These are phyloP conservation scores for Saturnispora dispora DNA, from an alignment of 805 yeast genomes.

Conservation along the genomic window DNA sequence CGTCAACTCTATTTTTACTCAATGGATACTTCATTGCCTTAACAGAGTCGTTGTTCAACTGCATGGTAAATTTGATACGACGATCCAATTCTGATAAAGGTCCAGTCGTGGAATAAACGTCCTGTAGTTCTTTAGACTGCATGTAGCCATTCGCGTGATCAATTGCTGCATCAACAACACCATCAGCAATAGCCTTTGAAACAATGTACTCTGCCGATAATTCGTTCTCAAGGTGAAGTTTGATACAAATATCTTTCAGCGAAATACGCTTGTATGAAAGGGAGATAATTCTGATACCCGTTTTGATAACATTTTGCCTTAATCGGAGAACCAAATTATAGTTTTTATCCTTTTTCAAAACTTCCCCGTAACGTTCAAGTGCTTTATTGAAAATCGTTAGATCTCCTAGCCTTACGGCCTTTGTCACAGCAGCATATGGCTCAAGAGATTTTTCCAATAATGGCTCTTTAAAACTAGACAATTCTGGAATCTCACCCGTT, in stretches of 20 bases:
- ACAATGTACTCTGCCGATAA: conserved; percentile 95
- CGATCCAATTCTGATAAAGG: conserved; percentile 88
- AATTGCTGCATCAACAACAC: conserved; percentile 90
- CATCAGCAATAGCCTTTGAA: conserved; percentile 93
- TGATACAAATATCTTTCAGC: conserved; percentile 86
- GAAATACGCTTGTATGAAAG: conserved; percentile 86
- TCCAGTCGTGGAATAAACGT: conserved; percentile 75
- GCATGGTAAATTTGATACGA: conserved; percentile 86
- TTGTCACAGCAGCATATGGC: conserved; percentile 81
- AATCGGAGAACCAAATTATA: conserved; percentile 78
- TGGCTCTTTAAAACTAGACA: conserved; percentile 65
- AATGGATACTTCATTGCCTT: conserved; percentile 91
- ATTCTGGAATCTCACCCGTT: conserved; percentile 94
- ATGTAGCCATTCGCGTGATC: conserved; percentile 87
- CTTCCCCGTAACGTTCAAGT: conserved; percentile 49
- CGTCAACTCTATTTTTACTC: conserved; percentile 41
- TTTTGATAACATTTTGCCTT: conserved; percentile 94
- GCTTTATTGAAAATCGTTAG: conserved; percentile 69
- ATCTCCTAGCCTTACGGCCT: conserved; percentile 90
- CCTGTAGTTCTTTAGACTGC: conserved; percentile 80
- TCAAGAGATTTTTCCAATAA: conserved; percentile 49
- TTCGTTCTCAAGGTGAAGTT: conserved; percentile 86
- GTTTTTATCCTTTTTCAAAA: conserved; percentile 66
- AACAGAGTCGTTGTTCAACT: conserved; percentile 83
- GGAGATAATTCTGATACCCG: conserved; percentile 91